Base-by-base conservation (phyloP, 345 rosid genomes). In the Arabidopsis thaliana region DNA sequence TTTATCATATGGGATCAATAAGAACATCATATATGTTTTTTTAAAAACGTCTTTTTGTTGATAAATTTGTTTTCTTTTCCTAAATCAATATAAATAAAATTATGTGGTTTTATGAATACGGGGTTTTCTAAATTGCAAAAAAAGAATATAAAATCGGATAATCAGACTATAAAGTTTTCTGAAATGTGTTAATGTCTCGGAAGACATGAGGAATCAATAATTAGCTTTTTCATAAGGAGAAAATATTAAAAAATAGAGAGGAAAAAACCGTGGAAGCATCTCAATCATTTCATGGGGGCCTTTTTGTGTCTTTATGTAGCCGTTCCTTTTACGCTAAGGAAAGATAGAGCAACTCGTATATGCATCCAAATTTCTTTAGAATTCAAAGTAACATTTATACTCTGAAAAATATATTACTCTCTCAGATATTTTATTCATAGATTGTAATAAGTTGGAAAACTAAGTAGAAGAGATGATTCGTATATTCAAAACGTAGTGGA, bases 291-390 rank as follows among this genome's bases (percentile, higher is more conserved):
- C 76, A 77, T 46, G 66, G 49, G 41, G 41, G 37, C 20, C 80
- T 70, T 77, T 76, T 69, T 77, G 76, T 77, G 11, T 77, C 71
- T 77, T 63, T 77, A 56, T 70, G 80, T 40, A 63, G 76, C 71
- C 67, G 60, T 56, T 77, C 37, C 80, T 77, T 77, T 77, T 70
- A 70, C 71, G 76, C 71, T 70, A 77, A 77, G 76, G 44, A 77
- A 77, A 77, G 71, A 63, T 77, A 55, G 71, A 46, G 71, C 76
- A 77, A 63, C 48, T 63, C 71, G 80, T 77, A 52, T 70, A 56
- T 77, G 71, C 76, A 63, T 69, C 79, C 79, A 76, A 76, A 52
- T 52, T 34, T 68, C 70, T 60, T 76, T 38, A 38, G 37, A 67
- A 59, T 23, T 74, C 44, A 46, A 67, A 8, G 0, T 59, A 30